These are phyloP conservation scores for Microascus cirrosus DNA, from an alignment of 2,329 filamentous ascomycete species.

Conservation along the genomic window DNA sequence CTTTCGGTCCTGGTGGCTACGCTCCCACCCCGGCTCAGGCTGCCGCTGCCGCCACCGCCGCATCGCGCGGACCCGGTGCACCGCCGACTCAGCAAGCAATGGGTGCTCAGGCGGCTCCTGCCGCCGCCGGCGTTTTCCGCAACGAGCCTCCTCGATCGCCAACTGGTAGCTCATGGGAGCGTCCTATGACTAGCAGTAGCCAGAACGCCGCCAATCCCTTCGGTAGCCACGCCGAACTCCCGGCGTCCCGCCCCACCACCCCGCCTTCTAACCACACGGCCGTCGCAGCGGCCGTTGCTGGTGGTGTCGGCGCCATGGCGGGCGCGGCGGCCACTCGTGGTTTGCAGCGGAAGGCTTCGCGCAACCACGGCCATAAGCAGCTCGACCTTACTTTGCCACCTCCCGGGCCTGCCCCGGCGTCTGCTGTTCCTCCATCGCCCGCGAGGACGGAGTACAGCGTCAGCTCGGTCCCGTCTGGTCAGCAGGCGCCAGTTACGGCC, in stretches of 20 bases:
- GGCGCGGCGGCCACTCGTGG: slow-evolving; percentile 26
- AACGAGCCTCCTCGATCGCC: slow-evolving; percentile 12
- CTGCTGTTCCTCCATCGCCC: slow-evolving; percentile 41
- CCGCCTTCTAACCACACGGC: slow-evolving; percentile 18
- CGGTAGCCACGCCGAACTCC: slow-evolving; percentile 39
- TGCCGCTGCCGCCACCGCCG: slow-evolving; percentile 6
- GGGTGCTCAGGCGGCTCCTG: slow-evolving; percentile 35
- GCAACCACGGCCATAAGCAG: slow-evolving; percentile 36
- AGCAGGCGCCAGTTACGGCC: slow-evolving; percentile 29
- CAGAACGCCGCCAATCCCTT: slow-evolving; percentile 60
- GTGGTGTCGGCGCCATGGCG: slow-evolving; percentile 15
- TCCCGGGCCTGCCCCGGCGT: slow-evolving; percentile 12
- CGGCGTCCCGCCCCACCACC: slow-evolving; percentile 15
- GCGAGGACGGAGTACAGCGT: slow-evolving; percentile 53
- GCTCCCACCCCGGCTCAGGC: slow-evolving; percentile 9
- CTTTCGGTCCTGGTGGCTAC: slow-evolving; percentile 18
- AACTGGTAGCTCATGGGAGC: slow-evolving; percentile 31
- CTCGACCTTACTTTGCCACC: slow-evolving; percentile 41
- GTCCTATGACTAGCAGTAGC: slow-evolving; percentile 31
- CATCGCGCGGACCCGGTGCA: slow-evolving; percentile 24
- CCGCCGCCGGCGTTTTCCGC: slow-evolving; percentile 12
- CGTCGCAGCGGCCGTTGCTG: slow-evolving; percentile 10
- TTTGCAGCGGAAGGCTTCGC: slow-evolving; percentile 43
- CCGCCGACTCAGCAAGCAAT: slow-evolving; percentile 58
- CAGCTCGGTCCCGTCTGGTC: slow-evolving; percentile 38